Evolutionary conservation across 2,329 filamentous ascomycete genomes (phyloP), one percentile per base, ranked within the genome.

Genomic region (Penicillium capsulatum): DNA sequence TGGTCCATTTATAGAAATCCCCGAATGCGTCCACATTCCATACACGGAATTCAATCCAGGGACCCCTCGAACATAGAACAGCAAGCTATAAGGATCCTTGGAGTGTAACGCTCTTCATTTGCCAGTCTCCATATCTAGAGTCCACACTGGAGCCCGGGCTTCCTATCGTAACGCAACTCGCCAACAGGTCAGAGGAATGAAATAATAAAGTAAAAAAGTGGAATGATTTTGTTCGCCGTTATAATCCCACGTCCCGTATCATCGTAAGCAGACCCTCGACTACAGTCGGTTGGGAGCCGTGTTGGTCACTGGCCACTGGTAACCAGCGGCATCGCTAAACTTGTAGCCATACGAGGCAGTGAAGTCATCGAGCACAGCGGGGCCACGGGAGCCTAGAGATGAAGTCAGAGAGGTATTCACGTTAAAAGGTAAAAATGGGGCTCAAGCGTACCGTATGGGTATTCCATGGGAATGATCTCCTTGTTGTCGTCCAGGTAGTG

Each of bases 401-500:
- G 14, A 17, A 27, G 10, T 27, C 17, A 31, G 33, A 7, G 13
- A 33, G 2, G 13, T 11, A 4, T 28, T 19, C 28, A 31, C 7
- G 7, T 24, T 7, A 24, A 7, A 24, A 24, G 7, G 11, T 24
- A 24, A 7, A 24, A 24, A 24, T 24, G 22, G 22, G 22, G 13
- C 4, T 11, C 26, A n/a, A 20, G 68, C 85, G 73, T 72, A 96
- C 92, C 92, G 65, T 98, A 98, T 53, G 94, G 91, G 72, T 98
- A 98, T 64, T 96, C 91, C 92, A 98, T 98, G 17, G 92, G 92
- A 45, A 95, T 86, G 53, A 98, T 97, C 72, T 98, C 92, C 78
- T 95, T 95, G 78, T 97, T 96, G 65, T 96, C 89, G 53, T 98
- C 94, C 9, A 98, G 81, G 72, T 98, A 98, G 75, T 98, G 91